Percentiles rank a stretch among this genome's conserved stretches.
Conservation (phyloP, 192 early-diverging fungal genomes). For the Gorgonomyces haynaldii region DNA sequence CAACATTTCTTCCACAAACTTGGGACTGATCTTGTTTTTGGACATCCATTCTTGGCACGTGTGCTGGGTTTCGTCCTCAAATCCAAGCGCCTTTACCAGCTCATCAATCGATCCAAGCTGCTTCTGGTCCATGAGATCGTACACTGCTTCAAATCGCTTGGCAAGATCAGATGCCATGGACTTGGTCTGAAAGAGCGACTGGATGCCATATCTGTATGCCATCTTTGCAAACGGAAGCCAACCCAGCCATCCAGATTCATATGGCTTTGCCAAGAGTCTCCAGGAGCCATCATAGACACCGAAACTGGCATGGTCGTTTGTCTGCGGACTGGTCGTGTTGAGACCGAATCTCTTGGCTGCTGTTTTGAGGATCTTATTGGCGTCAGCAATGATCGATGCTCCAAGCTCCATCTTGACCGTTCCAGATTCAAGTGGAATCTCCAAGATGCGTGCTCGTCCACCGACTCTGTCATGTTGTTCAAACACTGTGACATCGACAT, state of each 20-base stretch:
- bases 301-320: too few relatives aligned
- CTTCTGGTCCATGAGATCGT: neutral
- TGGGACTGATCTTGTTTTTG: slow-evolving; percentile 5
- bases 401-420: neutral
- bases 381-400: slow-evolving; percentile 1
- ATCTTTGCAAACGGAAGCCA: too few relatives aligned
- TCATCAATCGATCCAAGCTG: slow-evolving; percentile 1
- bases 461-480: neutral
- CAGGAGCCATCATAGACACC: too few relatives aligned
- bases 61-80: neutral
- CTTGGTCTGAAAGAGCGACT: too few relatives aligned
- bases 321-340: too few relatives aligned
- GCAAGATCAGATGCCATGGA: too few relatives aligned
- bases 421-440: neutral
- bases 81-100: neutral
- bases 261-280: too few relatives aligned
- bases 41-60: slow-evolving; percentile 3
- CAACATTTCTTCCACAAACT: slow-evolving; percentile 9
- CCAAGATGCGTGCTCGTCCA: neutral
- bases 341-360: too few relatives aligned
- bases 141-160: neutral
- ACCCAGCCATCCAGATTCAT: too few relatives aligned
- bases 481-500: neutral
- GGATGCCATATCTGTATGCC: too few relatives aligned
- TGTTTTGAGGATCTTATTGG: too few relatives aligned